Conservation (phyloP, 2,329 filamentous ascomycete species). For the Geosmithia flava region DNA sequence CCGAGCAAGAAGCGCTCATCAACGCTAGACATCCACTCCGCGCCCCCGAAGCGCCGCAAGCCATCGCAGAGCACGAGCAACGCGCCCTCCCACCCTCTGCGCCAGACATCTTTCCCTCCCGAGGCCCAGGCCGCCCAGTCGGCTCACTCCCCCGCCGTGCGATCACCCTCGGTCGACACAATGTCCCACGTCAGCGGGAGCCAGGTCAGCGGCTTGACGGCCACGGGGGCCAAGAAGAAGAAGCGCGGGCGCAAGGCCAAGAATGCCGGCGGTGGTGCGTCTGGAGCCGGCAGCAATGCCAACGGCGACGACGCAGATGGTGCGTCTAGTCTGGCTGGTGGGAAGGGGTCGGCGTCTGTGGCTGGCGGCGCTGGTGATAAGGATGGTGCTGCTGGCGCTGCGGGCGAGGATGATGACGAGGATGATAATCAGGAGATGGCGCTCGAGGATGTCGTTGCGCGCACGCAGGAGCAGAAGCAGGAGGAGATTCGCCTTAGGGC, state of each 20-base stretch:
- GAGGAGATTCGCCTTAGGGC: constrained; percentile 44
- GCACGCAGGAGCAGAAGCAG: constrained; percentile 55
- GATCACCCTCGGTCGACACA: constrained; percentile 54
- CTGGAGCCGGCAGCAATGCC: background rate
- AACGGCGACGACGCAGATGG: constrained; percentile 25
- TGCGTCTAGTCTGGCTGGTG: constrained; percentile 29
- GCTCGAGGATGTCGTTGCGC: constrained; percentile 44
- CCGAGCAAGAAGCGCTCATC: constrained; percentile 47
- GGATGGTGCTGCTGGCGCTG: constrained; percentile 25
- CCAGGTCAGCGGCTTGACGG: constrained; percentile 32
- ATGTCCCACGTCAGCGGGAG: constrained; percentile 50
- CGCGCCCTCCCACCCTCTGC: constrained; percentile 55
- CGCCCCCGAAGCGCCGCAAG: constrained; percentile 56
- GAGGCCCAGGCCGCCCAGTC: too few relatives aligned
- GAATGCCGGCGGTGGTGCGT: constrained; percentile 11
- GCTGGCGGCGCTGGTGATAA: constrained; percentile 34
- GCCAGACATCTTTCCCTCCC: constrained; percentile 71
- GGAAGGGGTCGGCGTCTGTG: constrained; percentile 26
- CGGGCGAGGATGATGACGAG: constrained; percentile 43
- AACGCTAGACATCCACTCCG: constrained; percentile 38
- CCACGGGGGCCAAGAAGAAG: constrained; percentile 35
- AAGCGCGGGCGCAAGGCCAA: constrained; percentile 52
- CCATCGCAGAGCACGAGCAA: constrained; percentile 48
- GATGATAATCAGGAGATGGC: constrained; percentile 44
- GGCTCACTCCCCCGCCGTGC: constrained; percentile 44